These are phyloP conservation scores for Ilyonectria destructans DNA, from an alignment of 2,329 filamentous ascomycete species.

Conservation along the genomic window DNA sequence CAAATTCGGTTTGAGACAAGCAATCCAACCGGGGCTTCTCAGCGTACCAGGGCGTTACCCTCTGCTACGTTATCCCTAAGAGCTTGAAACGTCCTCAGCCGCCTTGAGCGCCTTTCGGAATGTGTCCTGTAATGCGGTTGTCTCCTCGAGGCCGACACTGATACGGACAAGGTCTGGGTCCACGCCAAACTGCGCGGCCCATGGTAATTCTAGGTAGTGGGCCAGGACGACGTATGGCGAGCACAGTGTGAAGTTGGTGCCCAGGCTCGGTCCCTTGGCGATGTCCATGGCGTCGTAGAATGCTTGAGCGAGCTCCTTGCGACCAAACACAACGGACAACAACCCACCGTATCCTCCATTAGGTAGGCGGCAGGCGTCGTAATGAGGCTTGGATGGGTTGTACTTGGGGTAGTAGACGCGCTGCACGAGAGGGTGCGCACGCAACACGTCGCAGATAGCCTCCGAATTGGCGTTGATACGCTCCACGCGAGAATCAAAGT, in stretches of 20 bases:
- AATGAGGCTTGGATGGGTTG: slow-evolving; percentile 78
- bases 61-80: neutral
- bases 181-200: slow-evolving; percentile 87
- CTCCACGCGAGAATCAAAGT: slow-evolving; percentile 87
- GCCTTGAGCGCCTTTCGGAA: slow-evolving; percentile 81
- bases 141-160: slow-evolving; percentile 91
- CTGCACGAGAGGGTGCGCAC: slow-evolving; percentile 76
- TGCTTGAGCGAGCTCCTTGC: slow-evolving; percentile 78
- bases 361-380: slow-evolving; percentile 83
- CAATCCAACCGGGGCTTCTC: neutral
- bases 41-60: neutral
- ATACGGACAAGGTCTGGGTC: slow-evolving; percentile 86
- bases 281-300: slow-evolving; percentile 92
- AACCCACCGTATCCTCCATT: slow-evolving; percentile 91
- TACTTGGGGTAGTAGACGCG: slow-evolving; percentile 90
- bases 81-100: slow-evolving; percentile 54
- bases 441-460: slow-evolving; percentile 82
- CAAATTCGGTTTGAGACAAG: neutral
- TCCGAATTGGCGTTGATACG: slow-evolving; percentile 91
- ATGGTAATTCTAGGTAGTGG: slow-evolving; percentile 93
- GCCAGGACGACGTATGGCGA: slow-evolving; percentile 94
- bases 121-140: slow-evolving; percentile 73
- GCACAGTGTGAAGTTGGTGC: slow-evolving; percentile 95
- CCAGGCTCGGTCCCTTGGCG: slow-evolving; percentile 93
- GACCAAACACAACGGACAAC: slow-evolving; percentile 86